Evolutionary conservation across 139 green algal species (phyloP), one percentile per base, ranked within the genome.

Genomic region (Ettlia oleoabundans): DNA sequence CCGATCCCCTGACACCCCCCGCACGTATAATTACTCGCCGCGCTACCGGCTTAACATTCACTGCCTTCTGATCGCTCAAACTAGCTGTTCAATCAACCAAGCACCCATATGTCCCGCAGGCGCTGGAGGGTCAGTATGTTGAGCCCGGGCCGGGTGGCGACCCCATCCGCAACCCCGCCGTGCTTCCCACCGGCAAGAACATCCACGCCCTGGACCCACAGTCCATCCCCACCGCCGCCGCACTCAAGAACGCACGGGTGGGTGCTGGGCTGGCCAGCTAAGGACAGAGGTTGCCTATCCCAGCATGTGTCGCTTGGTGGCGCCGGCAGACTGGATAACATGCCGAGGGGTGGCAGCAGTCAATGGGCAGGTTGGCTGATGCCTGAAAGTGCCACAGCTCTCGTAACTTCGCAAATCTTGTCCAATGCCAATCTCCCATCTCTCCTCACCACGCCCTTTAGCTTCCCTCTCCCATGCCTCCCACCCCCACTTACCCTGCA

Each of bases 131-230:
- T 76, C 82, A 94, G 88, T 99, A 98, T 86, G 91, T 95, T 1
- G 85, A 96, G 86, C 97, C 97, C n/a, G 97, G 97, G 42, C 97
- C 97, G 4, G 97, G 97, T 32, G 97, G 97, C 58, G 97, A 99
- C 92, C 97, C 97, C 81, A 99, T 99, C 91, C 93, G 96, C 83
- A 99, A 99, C 93, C 97, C 97, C 19, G 85, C 84, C 76, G 97
- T 99, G 76, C 92, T 99, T 82, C 97, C 97, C 65, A 99, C 97
- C 9, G 97, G 97, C 87, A 99, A 99, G 90, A 99, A 99, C 96
- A 98, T 99, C 90, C 97, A 99, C 85, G 97, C 97, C 2, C 90
- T 99, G 66, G 97, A 99, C 91, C 97, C 97, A 24, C 97, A 99
- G 92, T 95, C 92, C 82, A 98, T 98, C 88, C 95, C 95, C 78